Evolutionary conservation across 352 stramenopile species (phyloP).

Genomic region (Phytophthora lateralis): DNA sequence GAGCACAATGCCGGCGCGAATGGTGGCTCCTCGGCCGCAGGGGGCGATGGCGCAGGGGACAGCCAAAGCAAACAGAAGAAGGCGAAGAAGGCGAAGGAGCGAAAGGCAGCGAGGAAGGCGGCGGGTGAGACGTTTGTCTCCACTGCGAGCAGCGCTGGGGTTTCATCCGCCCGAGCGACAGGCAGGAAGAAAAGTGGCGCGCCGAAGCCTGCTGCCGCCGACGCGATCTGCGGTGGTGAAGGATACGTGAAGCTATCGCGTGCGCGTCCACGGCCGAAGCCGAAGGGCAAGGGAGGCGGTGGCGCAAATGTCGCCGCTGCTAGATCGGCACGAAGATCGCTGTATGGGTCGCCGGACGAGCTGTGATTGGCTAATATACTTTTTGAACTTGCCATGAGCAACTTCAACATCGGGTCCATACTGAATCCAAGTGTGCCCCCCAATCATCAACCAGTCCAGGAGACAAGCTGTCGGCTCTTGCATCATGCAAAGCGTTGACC

Average conservation of each 20-base stretch:
- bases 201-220: background rate
- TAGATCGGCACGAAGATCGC: slow-evolving; percentile 1
- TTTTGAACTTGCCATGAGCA: slow-evolving; percentile 11
- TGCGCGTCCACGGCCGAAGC: slow-evolving; percentile 5
- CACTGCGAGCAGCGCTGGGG: background rate
- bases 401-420: slow-evolving; percentile 20
- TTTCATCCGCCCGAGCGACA: slow-evolving; percentile 2
- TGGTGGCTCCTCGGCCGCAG: background rate
- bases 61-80: slow-evolving; percentile 39
- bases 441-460: slow-evolving; percentile 3
- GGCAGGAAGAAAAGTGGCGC: slow-evolving; percentile 9
- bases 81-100: slow-evolving; percentile 40
- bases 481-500: background rate
- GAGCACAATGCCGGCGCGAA: background rate
- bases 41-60: background rate
- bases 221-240: background rate
- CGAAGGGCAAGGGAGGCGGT: slow-evolving; percentile 1
- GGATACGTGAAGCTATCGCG: slow-evolving; percentile 1
- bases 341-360: background rate
- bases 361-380: slow-evolving; percentile 21
- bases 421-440: slow-evolving; percentile 4
- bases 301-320: background rate
- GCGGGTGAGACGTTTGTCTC: slow-evolving; percentile 29
- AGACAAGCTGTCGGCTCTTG: background rate
- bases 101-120: slow-evolving; percentile 36